phyloP scores from a whole-genome alignment of 2,329 filamentous ascomycete genomes.

The Myriangium duriaei region DNA sequence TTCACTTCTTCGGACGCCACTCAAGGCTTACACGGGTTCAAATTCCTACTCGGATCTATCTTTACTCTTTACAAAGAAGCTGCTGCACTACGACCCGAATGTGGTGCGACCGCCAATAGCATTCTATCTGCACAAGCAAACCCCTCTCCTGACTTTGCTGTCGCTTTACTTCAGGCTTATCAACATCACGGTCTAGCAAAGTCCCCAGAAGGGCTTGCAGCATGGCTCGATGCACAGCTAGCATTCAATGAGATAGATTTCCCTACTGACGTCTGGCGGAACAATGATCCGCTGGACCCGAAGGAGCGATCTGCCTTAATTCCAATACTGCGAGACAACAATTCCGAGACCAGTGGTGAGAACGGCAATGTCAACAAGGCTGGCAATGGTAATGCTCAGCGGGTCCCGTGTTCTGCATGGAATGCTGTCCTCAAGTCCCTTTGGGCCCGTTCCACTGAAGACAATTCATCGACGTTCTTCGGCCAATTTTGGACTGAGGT shows the following conservation, averaged over 20 bases:
- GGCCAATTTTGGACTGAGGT: conserved; percentile 73
- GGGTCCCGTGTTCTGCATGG: conserved; percentile 82
- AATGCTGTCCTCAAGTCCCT: conserved; percentile 52
- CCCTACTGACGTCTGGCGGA: conserved; percentile 59
- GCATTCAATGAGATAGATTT: conserved; percentile 52
- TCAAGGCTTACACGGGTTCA: conserved; percentile 12
- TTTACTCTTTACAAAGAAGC: conserved; percentile 67
- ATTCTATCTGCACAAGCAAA: conserved; percentile 49
- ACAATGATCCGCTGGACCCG: conserved; percentile 56
- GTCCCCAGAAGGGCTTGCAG: conserved; percentile 76
- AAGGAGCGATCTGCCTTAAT: conserved; percentile 58
- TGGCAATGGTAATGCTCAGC: conserved; percentile 59
- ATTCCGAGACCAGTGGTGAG: conserved; percentile 38
- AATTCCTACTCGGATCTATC: conserved; percentile 57
- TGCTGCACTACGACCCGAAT: conserved; percentile 80
- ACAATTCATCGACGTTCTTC: conserved; percentile 36
- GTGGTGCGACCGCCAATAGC: conserved; percentile 50
- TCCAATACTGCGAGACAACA: conserved; percentile 68
- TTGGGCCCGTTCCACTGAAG: conserved; percentile 19
- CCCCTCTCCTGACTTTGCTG: conserved; percentile 25
- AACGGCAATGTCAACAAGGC: conserved; percentile 16
- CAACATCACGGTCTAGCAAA: conserved; percentile 49
- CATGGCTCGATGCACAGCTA: conserved; percentile 64
- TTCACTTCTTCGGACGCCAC: conserved; percentile 31
- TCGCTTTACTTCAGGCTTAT: conserved; percentile 16